Base-by-base conservation (phyloP, 768 basidiomycete genomes). In the Mycena albidolilacea region DNA sequence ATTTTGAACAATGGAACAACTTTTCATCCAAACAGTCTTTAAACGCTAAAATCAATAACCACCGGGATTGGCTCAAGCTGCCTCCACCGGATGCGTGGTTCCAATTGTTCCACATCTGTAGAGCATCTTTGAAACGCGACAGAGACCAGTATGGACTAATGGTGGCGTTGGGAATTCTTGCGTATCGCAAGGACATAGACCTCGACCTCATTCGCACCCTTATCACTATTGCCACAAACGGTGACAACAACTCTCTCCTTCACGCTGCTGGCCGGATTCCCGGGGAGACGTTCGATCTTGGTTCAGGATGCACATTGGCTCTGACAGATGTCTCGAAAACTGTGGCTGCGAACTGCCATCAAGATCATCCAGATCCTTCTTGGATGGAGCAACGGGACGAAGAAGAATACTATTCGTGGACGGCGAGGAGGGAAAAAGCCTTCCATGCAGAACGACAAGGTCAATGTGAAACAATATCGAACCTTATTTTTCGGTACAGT, bases 141-240 rank as follows among this genome's bases (percentile, higher is more conserved):
- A 37, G 46, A 43, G 52, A 72, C n/a, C 64, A 62, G 39, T 55
- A 66, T 46, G 64, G 38, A 14, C 52, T 71, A 5, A 43, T 67
- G 48, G 21, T 62, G 7, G 70, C 64, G 7, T 41, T 71, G 8
- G 64, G 58, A 21, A 66, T 71, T 23, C 59, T 71, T 19, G 46
- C 70, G 23, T 67, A 71, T 37, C 64, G 70, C 1, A 37, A 46
- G 15, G 48, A 58, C 35, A 60, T 71, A 12, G 35, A 66, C 17
- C 12, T 37, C 11, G 64, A 66, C n/a, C 59, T 71, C 23, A 60
- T 67, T 41, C 70, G 58, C 30, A 38, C 30, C 37, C 70, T 71
- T 38, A 64, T 71, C 15, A 48, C 59, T 37, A 52, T 71, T 50
- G 70, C 70, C 7, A 66, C 50, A n/a, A 23, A 23, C 23, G 23